Percentiles rank a stretch among this genome's conserved stretches.
Evolutionary conservation across 2,329 filamentous ascomycete genomes (phyloP).

Genomic region (Phialocephala subalpina): DNA sequence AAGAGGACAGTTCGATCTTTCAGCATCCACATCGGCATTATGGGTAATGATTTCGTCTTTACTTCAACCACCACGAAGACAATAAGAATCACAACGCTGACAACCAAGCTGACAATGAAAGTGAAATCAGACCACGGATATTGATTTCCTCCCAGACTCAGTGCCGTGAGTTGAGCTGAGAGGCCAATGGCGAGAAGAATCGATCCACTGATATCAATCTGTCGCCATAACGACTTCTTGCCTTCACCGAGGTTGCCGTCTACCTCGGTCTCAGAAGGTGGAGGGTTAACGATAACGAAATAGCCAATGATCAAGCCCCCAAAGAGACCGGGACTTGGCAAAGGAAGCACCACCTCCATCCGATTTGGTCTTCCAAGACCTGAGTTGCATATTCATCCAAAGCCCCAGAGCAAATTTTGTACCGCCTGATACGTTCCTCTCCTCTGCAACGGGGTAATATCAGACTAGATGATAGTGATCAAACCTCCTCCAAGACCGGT

Average conservation of each 20-base stretch:
- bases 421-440: conserved; percentile 67
- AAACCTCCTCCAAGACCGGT: conserved; percentile 75
- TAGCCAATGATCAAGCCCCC: conserved; percentile 62
- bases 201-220: conserved; percentile 66
- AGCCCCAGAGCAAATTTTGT: conserved; percentile 68
- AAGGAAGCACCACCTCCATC: conserved; percentile 74
- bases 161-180: conserved; percentile 62
- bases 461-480: conserved; percentile 69
- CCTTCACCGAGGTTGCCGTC: conserved; percentile 40
- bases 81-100: conserved; percentile 52
- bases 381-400: conserved; percentile 68
- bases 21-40: conserved; percentile 65
- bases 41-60: conserved; percentile 57
- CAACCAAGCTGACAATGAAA: conserved; percentile 54
- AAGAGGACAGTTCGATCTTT: conserved; percentile 61
- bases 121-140: conserved; percentile 58
- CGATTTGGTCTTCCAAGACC: conserved; percentile 70
- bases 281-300: conserved; percentile 56
- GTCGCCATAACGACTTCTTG: conserved; percentile 52
- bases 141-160: conserved; percentile 64
- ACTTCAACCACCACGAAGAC: conserved; percentile 58
- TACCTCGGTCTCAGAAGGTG: not conserved
- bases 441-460: conserved; percentile 65
- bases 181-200: conserved; percentile 64
- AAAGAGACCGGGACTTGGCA: conserved; percentile 66